Conservation (phyloP, 148 eudicot genomes). For the Amaranthus hypochondriacus region DNA sequence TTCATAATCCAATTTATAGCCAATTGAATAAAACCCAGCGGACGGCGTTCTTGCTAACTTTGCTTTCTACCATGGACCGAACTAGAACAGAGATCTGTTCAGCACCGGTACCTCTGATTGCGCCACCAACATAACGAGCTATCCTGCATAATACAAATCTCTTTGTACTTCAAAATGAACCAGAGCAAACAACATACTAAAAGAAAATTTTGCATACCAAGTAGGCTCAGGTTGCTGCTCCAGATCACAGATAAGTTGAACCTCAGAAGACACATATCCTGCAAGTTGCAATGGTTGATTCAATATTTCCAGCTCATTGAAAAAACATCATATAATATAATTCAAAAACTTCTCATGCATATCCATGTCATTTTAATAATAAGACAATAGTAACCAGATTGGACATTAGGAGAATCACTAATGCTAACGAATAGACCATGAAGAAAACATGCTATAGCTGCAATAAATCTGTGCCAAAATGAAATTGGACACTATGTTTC, state of each 20-base stretch:
- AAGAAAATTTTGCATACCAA: constrained; percentile 44
- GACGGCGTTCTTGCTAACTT: constrained; percentile 83
- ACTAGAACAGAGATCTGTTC: constrained; percentile 84
- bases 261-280: constrained; percentile 77
- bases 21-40: constrained; percentile 70
- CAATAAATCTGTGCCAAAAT: too few relatives aligned
- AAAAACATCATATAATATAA: not conserved
- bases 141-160: constrained; percentile 41
- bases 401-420: not conserved
- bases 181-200: not conserved
- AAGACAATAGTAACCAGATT: not conserved
- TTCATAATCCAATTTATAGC: constrained; percentile 87
- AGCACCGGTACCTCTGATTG: constrained; percentile 96
- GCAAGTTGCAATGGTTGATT: constrained; percentile 5
- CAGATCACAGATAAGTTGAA: constrained; percentile 87
- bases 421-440: not conserved
- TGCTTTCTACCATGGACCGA: constrained; percentile 77
- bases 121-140: constrained; percentile 82
- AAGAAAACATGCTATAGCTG: not conserved
- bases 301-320: not conserved
- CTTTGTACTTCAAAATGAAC: not conserved
- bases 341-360: not conserved
- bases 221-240: constrained; percentile 87
- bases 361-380: not conserved
- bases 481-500: too few relatives aligned